phyloP scores from a whole-genome alignment of 2,329 filamentous ascomycete species.

The Sclerotinia trifoliorum region DNA sequence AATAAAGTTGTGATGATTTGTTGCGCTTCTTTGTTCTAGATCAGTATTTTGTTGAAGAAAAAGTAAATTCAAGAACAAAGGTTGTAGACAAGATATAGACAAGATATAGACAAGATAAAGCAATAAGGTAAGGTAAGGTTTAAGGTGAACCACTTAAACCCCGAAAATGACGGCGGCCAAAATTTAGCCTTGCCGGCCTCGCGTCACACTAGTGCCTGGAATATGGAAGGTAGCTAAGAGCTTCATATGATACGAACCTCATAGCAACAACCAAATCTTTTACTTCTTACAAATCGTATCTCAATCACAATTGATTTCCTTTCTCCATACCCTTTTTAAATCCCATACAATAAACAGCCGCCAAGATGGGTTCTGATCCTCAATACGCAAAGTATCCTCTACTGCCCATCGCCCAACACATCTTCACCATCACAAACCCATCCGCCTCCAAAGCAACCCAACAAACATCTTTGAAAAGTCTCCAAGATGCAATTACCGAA shows the following conservation, averaged over 20 bases:
- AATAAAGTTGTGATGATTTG: neutral
- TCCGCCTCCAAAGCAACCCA: slow-evolving; percentile 65
- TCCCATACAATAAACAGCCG: neutral
- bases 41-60: neutral
- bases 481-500: slow-evolving; percentile 79
- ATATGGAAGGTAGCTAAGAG: slow-evolving; percentile 22
- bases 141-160: neutral
- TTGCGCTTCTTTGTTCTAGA: neutral
- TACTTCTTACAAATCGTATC: slow-evolving; percentile 3
- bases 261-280: slow-evolving; percentile 23
- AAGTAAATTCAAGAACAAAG: slow-evolving; percentile 16
- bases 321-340: neutral
- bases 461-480: slow-evolving; percentile 67
- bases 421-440: slow-evolving; percentile 83
- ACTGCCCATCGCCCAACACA: slow-evolving; percentile 77
- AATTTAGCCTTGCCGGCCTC: slow-evolving; percentile 26
- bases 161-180: slow-evolving; percentile 14
- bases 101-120: neutral
- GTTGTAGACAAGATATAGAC: slow-evolving; percentile 6
- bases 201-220: slow-evolving; percentile 38
- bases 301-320: neutral
- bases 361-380: slow-evolving; percentile 72
- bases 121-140: neutral
- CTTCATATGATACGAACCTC: slow-evolving; percentile 28
- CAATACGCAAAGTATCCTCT: slow-evolving; percentile 84